phyloP scores from a whole-genome alignment of 176 grass and related monocot species.

The Raddia distichophylla region DNA sequence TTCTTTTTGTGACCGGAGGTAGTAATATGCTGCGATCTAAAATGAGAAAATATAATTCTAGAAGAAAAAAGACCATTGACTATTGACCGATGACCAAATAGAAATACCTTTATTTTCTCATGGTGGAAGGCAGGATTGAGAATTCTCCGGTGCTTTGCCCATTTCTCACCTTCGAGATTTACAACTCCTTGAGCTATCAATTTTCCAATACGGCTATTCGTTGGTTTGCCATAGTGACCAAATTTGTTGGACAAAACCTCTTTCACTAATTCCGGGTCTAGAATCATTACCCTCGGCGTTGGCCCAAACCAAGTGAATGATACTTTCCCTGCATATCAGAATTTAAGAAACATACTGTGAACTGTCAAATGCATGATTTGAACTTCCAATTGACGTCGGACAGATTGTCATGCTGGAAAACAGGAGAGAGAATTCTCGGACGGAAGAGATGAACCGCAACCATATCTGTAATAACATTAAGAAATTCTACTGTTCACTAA shows the following conservation, averaged over 20 bases:
- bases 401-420: neutral
- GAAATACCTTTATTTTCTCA: conserved; percentile 73
- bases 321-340: conserved; percentile 48
- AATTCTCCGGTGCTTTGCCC: conserved; percentile 75
- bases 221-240: conserved; percentile 49
- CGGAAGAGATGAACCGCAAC: neutral
- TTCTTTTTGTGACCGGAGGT: no score
- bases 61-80: neutral
- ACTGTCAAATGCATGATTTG: neutral
- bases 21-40: neutral
- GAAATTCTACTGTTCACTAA: no score
- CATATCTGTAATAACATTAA: neutral
- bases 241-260: conserved; percentile 65
- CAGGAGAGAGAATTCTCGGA: neutral
- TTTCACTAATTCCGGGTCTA: conserved; percentile 54
- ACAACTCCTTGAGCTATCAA: conserved; percentile 46
- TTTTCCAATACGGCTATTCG: neutral
- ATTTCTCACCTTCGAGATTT: conserved; percentile 65
- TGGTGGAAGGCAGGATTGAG: conserved; percentile 79
- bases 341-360: neutral
- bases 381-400: neutral
- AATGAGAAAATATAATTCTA: neutral
- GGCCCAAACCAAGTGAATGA: conserved; percentile 74
- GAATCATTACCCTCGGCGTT: conserved; percentile 49
- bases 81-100: no score